phyloP scores from a whole-genome alignment of 176 grass and related monocot genomes.

The Carex scoparia region DNA sequence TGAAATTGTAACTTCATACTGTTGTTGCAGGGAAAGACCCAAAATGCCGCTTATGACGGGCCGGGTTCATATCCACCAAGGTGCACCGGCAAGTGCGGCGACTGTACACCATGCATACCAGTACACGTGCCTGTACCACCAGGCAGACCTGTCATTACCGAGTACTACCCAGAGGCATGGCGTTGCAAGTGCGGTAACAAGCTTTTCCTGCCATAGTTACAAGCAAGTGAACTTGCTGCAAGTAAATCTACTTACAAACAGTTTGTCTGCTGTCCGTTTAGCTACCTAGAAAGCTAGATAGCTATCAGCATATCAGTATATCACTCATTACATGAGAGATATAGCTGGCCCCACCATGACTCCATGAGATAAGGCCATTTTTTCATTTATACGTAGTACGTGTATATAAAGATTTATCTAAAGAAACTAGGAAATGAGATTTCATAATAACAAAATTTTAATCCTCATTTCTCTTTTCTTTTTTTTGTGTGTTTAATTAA shows the following conservation, averaged over 20 bases:
- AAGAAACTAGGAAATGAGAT: slow-evolving; percentile 7
- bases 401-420: neutral
- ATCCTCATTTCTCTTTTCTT: neutral
- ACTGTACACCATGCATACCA: slow-evolving; percentile 64
- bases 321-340: neutral
- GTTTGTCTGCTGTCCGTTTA: neutral
- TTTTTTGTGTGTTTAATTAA: neutral
- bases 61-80: slow-evolving; percentile 75
- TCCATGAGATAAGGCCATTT: neutral
- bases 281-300: neutral
- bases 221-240: slow-evolving; percentile 2
- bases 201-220: slow-evolving; percentile 62
- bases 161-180: slow-evolving; percentile 93
- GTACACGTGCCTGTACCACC: slow-evolving; percentile 80
- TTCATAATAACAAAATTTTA: neutral
- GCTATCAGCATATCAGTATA: neutral
- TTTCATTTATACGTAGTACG: neutral
- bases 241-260: neutral
- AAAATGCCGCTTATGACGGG: slow-evolving; percentile 22
- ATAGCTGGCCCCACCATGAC: neutral
- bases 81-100: slow-evolving; percentile 63
- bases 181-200: slow-evolving; percentile 79
- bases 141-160: slow-evolving; percentile 58
- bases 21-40: neutral
- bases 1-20: neutral